Conservation (phyloP, 306 rosid species). For the Gleditsia sinensis region DNA sequence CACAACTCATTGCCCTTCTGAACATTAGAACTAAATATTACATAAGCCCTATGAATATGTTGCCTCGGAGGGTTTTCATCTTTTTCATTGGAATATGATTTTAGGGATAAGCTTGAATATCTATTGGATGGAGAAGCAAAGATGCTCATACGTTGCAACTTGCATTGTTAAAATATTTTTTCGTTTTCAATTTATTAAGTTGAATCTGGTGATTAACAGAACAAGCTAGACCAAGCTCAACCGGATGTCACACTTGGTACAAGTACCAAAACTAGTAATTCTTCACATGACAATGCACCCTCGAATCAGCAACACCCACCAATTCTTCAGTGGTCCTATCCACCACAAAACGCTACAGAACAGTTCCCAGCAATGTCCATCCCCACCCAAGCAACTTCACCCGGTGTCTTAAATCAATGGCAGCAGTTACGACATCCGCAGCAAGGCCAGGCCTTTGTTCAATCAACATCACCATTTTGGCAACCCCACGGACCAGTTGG, state of each 20-base stretch:
- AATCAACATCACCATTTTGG: conserved; percentile 48
- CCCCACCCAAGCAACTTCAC: conserved; percentile 39
- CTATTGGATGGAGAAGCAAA: background rate
- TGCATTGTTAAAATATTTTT: background rate
- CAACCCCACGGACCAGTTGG: conserved; percentile 32
- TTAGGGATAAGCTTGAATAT: background rate
- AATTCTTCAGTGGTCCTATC: conserved; percentile 33
- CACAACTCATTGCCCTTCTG: background rate
- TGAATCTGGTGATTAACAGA: conserved; percentile 44
- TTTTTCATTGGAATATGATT: background rate
- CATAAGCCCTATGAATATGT: background rate
- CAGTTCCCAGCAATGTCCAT: conserved; percentile 31
- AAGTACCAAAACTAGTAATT: conserved; percentile 16
- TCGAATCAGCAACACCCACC: conserved; percentile 37
- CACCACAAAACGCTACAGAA: conserved; percentile 41
- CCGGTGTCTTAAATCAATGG: conserved; percentile 43
- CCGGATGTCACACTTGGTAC: conserved; percentile 12
- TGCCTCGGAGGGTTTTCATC: background rate
- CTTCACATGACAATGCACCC: conserved; percentile 25
- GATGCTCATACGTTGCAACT: background rate
- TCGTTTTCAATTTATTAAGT: background rate
- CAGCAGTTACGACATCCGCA: conserved; percentile 42
- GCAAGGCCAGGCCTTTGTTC: conserved; percentile 38
- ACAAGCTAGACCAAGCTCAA: conserved; percentile 33
- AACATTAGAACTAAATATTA: background rate